A percentile compares a stretch with the other conserved stretches of the same genome.
Conservation (phyloP, 2,329 filamentous ascomycete species). For the Alternaria postmessia region DNA sequence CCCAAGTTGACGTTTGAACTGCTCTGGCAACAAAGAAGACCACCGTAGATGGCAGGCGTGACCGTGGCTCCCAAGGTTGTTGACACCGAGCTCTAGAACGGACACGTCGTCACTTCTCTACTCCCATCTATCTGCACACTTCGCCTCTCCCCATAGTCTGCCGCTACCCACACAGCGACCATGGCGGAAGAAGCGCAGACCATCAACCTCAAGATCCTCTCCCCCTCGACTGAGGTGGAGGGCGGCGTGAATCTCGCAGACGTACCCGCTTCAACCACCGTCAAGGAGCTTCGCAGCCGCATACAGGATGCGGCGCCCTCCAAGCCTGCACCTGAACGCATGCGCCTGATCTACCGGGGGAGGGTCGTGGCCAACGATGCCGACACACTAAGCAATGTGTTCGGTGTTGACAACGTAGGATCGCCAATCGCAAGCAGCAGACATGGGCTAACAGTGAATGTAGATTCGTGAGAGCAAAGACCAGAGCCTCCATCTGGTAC, state of each 20-base stretch:
- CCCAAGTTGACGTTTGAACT: not conserved
- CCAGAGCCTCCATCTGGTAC: conserved; percentile 51
- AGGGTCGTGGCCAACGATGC: conserved; percentile 60
- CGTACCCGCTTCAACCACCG: conserved; percentile 52
- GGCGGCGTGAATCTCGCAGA: conserved; percentile 42
- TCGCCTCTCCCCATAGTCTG: conserved; percentile 7
- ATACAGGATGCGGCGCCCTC: conserved; percentile 60
- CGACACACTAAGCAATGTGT: conserved; percentile 58
- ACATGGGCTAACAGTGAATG: conserved; percentile 21
- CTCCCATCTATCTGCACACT: conserved; percentile 1
- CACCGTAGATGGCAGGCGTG: conserved; percentile 17
- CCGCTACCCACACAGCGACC: conserved; percentile 9
- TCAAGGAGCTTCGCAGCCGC: conserved; percentile 61
- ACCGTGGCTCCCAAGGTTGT: conserved; percentile 13
- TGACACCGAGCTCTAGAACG: conserved; percentile 37
- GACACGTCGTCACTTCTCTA: conserved; percentile 21
- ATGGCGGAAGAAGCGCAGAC: conserved; percentile 36
- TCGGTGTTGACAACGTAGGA: conserved; percentile 61
- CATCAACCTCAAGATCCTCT: conserved; percentile 52
- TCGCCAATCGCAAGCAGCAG: not conserved
- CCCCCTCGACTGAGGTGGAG: conserved; percentile 50
- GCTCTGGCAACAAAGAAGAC: not conserved
- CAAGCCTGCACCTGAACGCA: conserved; percentile 50
- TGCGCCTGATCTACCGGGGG: conserved; percentile 67
- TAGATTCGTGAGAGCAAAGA: conserved; percentile 48